Conservation (phyloP, 306 rosid species). For the Medicago arabica region DNA sequence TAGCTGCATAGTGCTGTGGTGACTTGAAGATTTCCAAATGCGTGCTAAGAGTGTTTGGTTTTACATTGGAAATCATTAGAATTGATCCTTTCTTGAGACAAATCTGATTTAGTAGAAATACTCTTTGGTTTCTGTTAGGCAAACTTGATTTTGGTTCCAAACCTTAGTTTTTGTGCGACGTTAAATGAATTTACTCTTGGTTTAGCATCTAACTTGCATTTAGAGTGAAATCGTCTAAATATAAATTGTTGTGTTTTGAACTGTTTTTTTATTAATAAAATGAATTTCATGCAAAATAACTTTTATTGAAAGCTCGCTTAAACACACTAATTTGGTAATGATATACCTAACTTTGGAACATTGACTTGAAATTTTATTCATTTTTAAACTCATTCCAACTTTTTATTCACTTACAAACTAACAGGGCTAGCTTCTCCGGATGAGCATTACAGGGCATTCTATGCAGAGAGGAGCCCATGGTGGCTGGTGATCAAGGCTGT, state of each 20-base stretch:
- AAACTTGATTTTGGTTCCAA: background rate
- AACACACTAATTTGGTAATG: background rate
- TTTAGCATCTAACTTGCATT: background rate
- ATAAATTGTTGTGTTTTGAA: background rate
- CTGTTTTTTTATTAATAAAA: background rate
- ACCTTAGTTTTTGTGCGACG: background rate
- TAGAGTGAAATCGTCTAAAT: background rate
- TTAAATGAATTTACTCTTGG: background rate
- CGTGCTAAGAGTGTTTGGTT: background rate
- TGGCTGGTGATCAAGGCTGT: constrained; percentile 87
- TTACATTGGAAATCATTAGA: background rate
- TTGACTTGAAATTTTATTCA: background rate
- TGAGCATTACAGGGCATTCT: constrained; percentile 70
- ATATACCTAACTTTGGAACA: background rate
- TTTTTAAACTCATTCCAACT: background rate
- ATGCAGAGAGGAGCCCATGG: constrained; percentile 84
- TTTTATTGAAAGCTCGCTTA: background rate
- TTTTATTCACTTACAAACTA: constrained; percentile 1
- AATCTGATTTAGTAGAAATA: background rate
- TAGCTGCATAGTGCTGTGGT: background rate
- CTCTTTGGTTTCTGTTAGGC: background rate
- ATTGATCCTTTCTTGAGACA: background rate
- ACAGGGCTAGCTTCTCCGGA: constrained; percentile 76
- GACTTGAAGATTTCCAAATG: background rate
- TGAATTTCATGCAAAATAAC: background rate